These are phyloP conservation scores for Asterochloris sp. DNA, from an alignment of 139 green algal genomes.

Conservation along the genomic window DNA sequence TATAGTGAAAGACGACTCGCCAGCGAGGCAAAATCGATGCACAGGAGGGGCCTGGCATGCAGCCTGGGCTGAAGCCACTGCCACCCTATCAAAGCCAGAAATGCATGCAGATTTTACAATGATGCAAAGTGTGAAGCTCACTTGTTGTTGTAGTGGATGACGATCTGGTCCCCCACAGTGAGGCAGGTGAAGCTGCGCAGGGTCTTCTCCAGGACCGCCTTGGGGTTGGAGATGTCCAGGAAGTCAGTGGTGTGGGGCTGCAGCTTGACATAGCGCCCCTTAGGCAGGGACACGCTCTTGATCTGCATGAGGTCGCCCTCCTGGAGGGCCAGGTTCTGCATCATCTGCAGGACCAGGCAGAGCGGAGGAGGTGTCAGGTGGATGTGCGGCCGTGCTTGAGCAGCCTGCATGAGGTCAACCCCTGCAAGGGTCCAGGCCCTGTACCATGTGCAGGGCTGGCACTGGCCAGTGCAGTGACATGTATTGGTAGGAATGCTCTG, in stretches of 20 bases:
- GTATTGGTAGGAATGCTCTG: no score
- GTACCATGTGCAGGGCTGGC: not conserved
- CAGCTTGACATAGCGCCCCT: constrained; percentile 94
- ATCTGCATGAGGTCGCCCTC: constrained; percentile 90
- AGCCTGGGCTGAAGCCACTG: no score
- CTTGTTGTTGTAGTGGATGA: constrained; percentile 93
- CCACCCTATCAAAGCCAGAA: no score
- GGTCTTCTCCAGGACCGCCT: constrained; percentile 93
- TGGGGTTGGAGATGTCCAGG: constrained; percentile 95
- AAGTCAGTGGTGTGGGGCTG: constrained; percentile 96
- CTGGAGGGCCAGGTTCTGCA: constrained; percentile 92
- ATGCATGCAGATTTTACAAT: no score
- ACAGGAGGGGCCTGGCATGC: no score
- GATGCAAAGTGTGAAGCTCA: constrained; percentile 30
- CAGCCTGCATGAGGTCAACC: not conserved
- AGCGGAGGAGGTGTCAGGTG: no score
- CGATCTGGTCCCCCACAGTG: constrained; percentile 78
- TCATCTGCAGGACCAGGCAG: constrained; percentile 89
- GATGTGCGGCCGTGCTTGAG: constrained; percentile 27
- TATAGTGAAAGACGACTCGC: no score
- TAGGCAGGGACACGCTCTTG: constrained; percentile 80
- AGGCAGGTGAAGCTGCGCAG: constrained; percentile 70
- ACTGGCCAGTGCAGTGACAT: not conserved
- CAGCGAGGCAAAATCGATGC: no score
- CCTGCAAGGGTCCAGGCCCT: not conserved